Evolutionary conservation across 2,329 filamentous ascomycete species (phyloP).

Genomic region (Proliferodiscus dingleyae): DNA sequence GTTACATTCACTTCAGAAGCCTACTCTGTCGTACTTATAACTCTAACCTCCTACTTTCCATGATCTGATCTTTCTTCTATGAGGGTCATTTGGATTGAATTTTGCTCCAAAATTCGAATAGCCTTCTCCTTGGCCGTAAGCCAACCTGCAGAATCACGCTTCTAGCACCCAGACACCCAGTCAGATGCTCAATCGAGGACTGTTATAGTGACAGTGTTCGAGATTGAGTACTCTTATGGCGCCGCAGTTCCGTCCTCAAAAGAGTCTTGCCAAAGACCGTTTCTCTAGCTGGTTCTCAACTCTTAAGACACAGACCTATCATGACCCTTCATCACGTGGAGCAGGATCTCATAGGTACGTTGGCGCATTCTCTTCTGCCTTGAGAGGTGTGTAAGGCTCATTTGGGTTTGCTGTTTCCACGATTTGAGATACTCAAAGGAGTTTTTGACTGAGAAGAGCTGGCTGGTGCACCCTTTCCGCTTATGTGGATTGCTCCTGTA

Average conservation of each 20-base stretch:
- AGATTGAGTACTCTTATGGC: too few relatives aligned
- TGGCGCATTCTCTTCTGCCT: slow-evolving; percentile 1
- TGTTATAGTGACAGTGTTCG: too few relatives aligned
- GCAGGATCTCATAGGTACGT: slow-evolving; percentile 53
- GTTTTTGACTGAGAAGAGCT: not conserved
- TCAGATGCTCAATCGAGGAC: too few relatives aligned
- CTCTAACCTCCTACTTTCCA: not conserved
- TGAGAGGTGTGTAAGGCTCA: not conserved
- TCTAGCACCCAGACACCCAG: too few relatives aligned
- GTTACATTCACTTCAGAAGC: not conserved
- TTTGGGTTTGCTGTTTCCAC: not conserved
- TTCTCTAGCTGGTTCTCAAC: slow-evolving; percentile 63
- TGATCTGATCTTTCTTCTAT: too few relatives aligned
- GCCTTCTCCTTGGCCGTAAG: too few relatives aligned
- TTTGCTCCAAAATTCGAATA: too few relatives aligned
- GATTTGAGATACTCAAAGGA: not conserved
- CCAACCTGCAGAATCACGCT: too few relatives aligned
- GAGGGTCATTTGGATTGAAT: too few relatives aligned
- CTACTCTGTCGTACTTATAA: too few relatives aligned
- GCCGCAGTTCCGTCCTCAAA: slow-evolving; percentile 37
- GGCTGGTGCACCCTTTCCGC: too few relatives aligned
- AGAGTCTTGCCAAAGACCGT: slow-evolving; percentile 62
- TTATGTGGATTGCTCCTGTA: not conserved
- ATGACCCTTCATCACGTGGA: slow-evolving; percentile 52
- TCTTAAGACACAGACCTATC: slow-evolving; percentile 68